These are phyloP conservation scores for Penicillium sumatraense DNA, from an alignment of 2,329 filamentous ascomycete genomes.

Conservation along the genomic window DNA sequence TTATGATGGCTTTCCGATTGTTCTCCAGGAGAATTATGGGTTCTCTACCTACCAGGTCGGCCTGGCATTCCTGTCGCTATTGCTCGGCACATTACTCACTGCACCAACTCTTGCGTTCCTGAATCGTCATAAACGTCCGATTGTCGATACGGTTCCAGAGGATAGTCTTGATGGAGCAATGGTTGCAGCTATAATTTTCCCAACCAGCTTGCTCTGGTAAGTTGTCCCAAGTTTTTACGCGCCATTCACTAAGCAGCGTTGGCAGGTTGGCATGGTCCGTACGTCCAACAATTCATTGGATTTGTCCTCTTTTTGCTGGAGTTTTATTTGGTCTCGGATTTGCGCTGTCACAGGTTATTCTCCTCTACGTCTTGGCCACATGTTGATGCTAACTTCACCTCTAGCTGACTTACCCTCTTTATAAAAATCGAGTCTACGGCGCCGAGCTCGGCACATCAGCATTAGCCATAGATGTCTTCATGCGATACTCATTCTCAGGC, in stretches of 20 bases:
- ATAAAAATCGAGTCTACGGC: slow-evolving; percentile 13
- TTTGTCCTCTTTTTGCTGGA: slow-evolving; percentile 4
- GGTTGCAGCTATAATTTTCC: slow-evolving; percentile 11
- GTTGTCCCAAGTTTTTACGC: neutral
- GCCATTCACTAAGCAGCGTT: neutral
- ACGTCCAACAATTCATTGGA: slow-evolving; percentile 5
- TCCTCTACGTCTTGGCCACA: neutral
- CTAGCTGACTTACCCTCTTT: slow-evolving; percentile 8
- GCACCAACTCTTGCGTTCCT: slow-evolving; percentile 4
- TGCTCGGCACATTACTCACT: slow-evolving; percentile 10
- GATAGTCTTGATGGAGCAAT: slow-evolving; percentile 8
- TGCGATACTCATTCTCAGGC: slow-evolving; percentile 10
- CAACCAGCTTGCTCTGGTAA: slow-evolving; percentile 12
- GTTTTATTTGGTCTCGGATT: neutral
- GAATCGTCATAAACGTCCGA: neutral
- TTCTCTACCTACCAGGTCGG: slow-evolving; percentile 11
- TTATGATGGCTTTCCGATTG: slow-evolving; percentile 8
- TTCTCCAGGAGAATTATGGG: slow-evolving; percentile 3
- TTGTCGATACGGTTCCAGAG: slow-evolving; percentile 1
- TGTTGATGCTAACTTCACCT: neutral
- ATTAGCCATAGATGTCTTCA: slow-evolving; percentile 7
- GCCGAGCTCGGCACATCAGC: slow-evolving; percentile 9
- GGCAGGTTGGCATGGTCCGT: slow-evolving; percentile 7
- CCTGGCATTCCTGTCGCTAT: slow-evolving; percentile 10
- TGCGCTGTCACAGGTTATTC: no score